Base-by-base conservation (phyloP, 768 basidiomycete species). In the Lactarius vividus region DNA sequence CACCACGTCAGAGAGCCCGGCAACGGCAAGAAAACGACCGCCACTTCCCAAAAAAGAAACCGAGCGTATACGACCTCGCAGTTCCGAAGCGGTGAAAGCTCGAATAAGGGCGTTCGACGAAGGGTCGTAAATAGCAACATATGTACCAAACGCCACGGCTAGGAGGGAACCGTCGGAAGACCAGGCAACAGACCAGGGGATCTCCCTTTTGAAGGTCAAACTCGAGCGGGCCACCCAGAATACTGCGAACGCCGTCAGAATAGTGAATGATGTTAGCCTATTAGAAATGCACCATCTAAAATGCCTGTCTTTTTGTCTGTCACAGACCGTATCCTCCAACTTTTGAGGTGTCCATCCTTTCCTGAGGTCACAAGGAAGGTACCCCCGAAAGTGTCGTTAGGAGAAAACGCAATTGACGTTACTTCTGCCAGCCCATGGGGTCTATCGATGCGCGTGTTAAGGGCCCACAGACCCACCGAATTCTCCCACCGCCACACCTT, bases 401-500 rank as follows among this genome's bases (percentile, higher is more conserved):
- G 87, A 61, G 85, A 87, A 79, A 98, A 98, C 13, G 82, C 78
- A 54, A 94, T 72, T 2, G 84, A 82, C 13, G 85, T 85, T 35
- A 97, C 80, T 63, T 79, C 81, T 49, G 79, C 75, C 40, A 78
- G 72, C 33, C 90, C 91, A 76, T 98, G 97, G 8, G 96, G 95
- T 33, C 85, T 83, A 74, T 96, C 92, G 66, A 97, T 85, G 59
- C 94, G 86, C 16, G 95, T 96, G 75, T 94, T 95, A 72, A 98
- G 82, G 73, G 78, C 79, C 88, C 88, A 92, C 56, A 77, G 81
- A 57, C 80, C 79, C 63, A 80, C 77, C 68, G 83, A 86, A 52
- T 78, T 79, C 72, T 88, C 85, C 92, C 94, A 96, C 63, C 78
- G 79, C 96, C 97, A 99, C 39, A 98, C 77, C 78, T 98, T 98